A percentile compares a stretch with the other conserved stretches of the same genome.
These are phyloP conservation scores for Lycium barbarum DNA, from an alignment of 257 asterid genomes.

Conservation along the genomic window DNA sequence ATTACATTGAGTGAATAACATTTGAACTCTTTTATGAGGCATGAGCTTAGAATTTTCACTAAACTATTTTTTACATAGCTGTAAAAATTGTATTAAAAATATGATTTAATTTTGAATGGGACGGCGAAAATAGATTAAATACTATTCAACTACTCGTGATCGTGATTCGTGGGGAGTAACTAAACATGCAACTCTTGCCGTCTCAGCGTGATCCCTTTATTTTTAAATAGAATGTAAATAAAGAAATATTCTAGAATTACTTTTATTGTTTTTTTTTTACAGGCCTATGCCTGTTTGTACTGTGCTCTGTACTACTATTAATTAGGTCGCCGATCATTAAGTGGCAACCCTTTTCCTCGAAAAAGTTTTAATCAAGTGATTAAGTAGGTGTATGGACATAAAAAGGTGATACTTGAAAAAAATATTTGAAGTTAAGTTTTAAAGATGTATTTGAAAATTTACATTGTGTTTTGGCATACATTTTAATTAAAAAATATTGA, in stretches of 20 bases:
- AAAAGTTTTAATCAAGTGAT: not conserved
- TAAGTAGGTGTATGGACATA: not conserved
- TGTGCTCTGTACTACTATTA: not conserved
- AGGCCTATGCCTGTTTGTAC: not conserved
- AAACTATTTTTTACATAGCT: not conserved
- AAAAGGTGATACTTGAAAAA: too few relatives aligned
- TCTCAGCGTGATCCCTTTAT: conserved; percentile 17
- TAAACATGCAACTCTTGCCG: conserved; percentile 46
- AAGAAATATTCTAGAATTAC: not conserved
- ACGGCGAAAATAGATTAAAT: not conserved
- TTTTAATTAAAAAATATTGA: too few relatives aligned
- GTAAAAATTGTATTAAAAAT: not conserved
- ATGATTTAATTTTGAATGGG: not conserved
- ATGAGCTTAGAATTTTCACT: not conserved
- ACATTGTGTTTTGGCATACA: too few relatives aligned
- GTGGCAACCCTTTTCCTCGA: not conserved
- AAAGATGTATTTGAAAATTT: too few relatives aligned
- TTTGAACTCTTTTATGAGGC: not conserved
- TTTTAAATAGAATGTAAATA: not conserved
- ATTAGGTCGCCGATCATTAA: not conserved
- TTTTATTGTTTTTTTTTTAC: not conserved
- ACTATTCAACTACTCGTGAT: conserved; percentile 25
- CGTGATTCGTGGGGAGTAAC: conserved; percentile 39
- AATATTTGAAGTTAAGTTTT: too few relatives aligned
- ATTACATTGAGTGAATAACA: not conserved